Evolutionary conservation across 1,139 yeast genomes (phyloP).

Genomic region (Scheffersomyces quercinus): DNA sequence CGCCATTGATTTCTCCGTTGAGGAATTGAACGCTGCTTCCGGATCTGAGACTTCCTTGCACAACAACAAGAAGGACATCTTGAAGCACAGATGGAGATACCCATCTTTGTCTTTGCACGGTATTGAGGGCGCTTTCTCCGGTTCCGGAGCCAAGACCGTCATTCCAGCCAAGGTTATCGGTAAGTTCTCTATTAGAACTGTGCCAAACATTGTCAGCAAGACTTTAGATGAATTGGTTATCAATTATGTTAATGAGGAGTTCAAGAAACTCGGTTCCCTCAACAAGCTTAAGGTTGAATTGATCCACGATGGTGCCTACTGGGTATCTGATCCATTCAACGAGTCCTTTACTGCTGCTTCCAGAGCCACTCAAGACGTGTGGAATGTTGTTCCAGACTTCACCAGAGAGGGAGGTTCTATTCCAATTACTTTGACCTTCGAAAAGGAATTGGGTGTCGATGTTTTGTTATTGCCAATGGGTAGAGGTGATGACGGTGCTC

Average conservation of each 20-base stretch:
- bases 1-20: slow-evolving; percentile 78
- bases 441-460: slow-evolving; percentile 78
- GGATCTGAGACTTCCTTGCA: slow-evolving; percentile 85
- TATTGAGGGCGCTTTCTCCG: slow-evolving; percentile 94
- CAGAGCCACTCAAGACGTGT: slow-evolving; percentile 89
- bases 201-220: slow-evolving; percentile 83
- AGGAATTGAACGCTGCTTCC: slow-evolving; percentile 82
- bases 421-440: slow-evolving; percentile 92
- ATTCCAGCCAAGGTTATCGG: slow-evolving; percentile 94
- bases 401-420: slow-evolving; percentile 99
- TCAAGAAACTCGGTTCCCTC: slow-evolving; percentile 70
- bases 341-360: slow-evolving; percentile 93
- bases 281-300: slow-evolving; percentile 72
- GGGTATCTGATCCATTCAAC: slow-evolving; percentile 94
- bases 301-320: slow-evolving; percentile 92
- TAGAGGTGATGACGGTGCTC: slow-evolving; percentile 99
- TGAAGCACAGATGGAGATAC: slow-evolving; percentile 98
- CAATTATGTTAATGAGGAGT: slow-evolving; percentile 65
- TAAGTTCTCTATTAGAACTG: slow-evolving; percentile 95
- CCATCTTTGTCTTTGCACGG: slow-evolving; percentile 97
- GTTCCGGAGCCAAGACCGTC: slow-evolving; percentile 96
- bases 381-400: slow-evolving; percentile 93
- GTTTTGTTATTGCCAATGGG: slow-evolving; percentile 95
- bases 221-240: slow-evolving; percentile 78
- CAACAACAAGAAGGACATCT: slow-evolving; percentile 74